Evolutionary conservation across 2,329 filamentous ascomycete genomes (phyloP), one percentile per base, ranked within the genome.

Genomic region (Trichophyton mentagrophytes): DNA sequence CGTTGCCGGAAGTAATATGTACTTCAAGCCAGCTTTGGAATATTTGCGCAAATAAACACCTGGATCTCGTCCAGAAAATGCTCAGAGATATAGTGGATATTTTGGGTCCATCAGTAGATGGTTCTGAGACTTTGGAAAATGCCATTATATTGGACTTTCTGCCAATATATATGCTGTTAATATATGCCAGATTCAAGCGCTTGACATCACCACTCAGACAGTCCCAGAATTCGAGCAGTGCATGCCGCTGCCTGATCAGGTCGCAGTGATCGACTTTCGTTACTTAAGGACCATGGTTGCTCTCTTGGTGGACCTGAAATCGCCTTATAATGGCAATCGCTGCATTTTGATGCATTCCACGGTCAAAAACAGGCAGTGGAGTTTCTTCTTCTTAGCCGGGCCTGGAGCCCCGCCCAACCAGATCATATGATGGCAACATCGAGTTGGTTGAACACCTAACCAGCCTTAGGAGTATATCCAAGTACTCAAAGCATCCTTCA

Each of bases 301-400:
- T 51, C 44, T 30, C 33, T 55, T 17, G 30, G 20, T 1, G 46
- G 53, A 20, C 30, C 27, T 3, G 49, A 38, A 38, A 27, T 13
- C 22, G 15, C 7, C 22, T 36, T 17, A 33, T 11, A 1, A n/a
- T 57, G 59, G 51, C 51, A 22, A 46, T 51, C 59, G 30, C 51
- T 60, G 17, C 33, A 60, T 57, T 57, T 57, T 36, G 40, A 38
- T 7, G 59, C 49, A 57, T 57, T 46, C 40, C 33, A 60, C 30
- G 59, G 59, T 27, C 59, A 60, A 46, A 51, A 42, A 13, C 17
- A 17, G 17, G 57, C 36, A 1, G 59, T 60, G 15, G 49, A 60
- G 22, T 57, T 33, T 47, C 59, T 60, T 25, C 51, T 53, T 25
- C 49, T 53, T 30, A 8, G 5, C 5, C 8, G 33, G 25, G 25